Evolutionary conservation across 164 flowering plant genomes (phyloP), one percentile per base, ranked within the genome.

Genomic region (Santalum album): DNA sequence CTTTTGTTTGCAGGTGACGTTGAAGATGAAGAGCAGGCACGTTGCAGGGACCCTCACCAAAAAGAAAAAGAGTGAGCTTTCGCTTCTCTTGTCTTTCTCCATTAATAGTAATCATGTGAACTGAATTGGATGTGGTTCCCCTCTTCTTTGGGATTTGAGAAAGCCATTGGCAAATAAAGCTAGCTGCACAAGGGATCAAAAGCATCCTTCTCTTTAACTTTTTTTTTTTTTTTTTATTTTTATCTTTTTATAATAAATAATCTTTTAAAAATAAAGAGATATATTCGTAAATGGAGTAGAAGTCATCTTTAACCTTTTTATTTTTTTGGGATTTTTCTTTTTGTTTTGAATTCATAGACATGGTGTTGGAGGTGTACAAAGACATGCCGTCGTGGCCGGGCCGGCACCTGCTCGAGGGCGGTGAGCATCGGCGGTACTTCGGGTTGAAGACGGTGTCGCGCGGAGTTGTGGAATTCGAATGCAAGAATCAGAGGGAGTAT

Each of bases 11-110:
- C 72, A 91, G 98, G 98, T 91, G 56, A 84, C 69, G 65, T 62
- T 91, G 72, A 91, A 91, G 84, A 91, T 91, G 98, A 91, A 91
- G 81, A 91, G 98, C 71, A 86, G 75, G 58, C 98, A 91, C 76
- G 90, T 83, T 20, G 98, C 80, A 62, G 98, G 96, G 81, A 91
- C 98, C 76, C 57, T 91, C 65, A 91, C 98, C n/a, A 91, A 91
- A 78, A 91, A 91, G 95, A 91, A 91, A 76, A 89, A 92, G 89
- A 88, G 98, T 92, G 54, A 74, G 90, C n/a, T n/a, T n/a, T 53
- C 4, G 14, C 14, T 59, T 26, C 50, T 59, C 69, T 43, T 66
- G 55, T 71, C 74, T 62, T 58, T 64, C n/a, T n/a, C n/a, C 64
- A n/a, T n/a, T n/a, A 54, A 62, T 64, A 61, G 62, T 58, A 59